phyloP scores from a whole-genome alignment of 2,329 filamentous ascomycete genomes.

The Aspergillus fijiensis region DNA sequence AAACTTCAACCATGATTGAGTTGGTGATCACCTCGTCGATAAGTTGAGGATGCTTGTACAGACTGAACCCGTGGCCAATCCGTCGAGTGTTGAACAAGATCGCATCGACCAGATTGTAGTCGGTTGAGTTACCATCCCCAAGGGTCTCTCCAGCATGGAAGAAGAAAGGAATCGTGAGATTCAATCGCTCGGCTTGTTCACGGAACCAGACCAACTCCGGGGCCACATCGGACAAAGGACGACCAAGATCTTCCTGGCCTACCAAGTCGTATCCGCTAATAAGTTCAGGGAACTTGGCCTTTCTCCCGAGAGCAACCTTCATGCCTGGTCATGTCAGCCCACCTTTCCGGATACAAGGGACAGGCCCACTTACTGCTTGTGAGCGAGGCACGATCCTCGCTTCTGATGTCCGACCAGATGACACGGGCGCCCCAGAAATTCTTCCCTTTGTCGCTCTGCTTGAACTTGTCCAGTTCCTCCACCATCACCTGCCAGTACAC shows the following conservation, averaged over 20 bases:
- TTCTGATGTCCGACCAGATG: slow-evolving; percentile 76
- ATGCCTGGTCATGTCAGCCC: slow-evolving; percentile 54
- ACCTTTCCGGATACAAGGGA: not conserved
- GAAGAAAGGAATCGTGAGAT: slow-evolving; percentile 83
- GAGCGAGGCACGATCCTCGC: slow-evolving; percentile 16
- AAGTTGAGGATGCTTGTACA: slow-evolving; percentile 86
- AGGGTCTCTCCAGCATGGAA: slow-evolving; percentile 93
- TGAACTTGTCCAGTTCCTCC: slow-evolving; percentile 75
- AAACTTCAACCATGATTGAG: slow-evolving; percentile 80
- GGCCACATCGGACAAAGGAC: slow-evolving; percentile 69
- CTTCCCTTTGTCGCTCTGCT: slow-evolving; percentile 64
- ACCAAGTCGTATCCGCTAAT: slow-evolving; percentile 86
- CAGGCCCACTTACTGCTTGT: slow-evolving; percentile 7
- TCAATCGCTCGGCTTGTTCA: slow-evolving; percentile 71
- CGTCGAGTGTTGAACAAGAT: slow-evolving; percentile 78
- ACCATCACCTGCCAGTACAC: slow-evolving; percentile 66
- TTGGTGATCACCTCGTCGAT: slow-evolving; percentile 83
- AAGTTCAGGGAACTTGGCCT: slow-evolving; percentile 71
- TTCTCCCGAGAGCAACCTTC: slow-evolving; percentile 80
- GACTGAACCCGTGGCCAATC: slow-evolving; percentile 81
- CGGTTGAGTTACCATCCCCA: slow-evolving; percentile 71
- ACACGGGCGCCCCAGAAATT: slow-evolving; percentile 79
- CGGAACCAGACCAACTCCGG: slow-evolving; percentile 90
- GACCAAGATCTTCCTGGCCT: slow-evolving; percentile 78
- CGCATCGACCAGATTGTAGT: slow-evolving; percentile 83